These are phyloP conservation scores for Solanum rostratum DNA, from an alignment of 257 asterid species.

Conservation along the genomic window DNA sequence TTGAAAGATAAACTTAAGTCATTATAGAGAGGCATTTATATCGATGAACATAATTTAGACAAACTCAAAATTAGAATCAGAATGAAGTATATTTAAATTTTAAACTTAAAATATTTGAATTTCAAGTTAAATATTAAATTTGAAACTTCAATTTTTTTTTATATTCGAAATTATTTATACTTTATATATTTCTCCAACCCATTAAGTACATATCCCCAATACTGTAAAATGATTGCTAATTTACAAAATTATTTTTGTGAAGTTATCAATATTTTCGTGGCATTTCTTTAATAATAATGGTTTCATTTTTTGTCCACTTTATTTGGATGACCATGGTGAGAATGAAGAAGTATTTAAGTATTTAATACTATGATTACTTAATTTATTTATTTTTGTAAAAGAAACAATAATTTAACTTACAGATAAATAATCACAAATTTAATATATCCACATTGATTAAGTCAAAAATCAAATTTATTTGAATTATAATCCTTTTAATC, in stretches of 20 bases:
- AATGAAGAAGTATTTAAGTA: neutral
- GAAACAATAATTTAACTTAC: neutral
- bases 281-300: too few species aligned
- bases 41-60: neutral
- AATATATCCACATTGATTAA: neutral
- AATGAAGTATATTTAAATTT: neutral
- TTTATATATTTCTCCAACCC: neutral
- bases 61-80: neutral
- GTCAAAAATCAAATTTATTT: neutral
- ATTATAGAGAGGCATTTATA: neutral
- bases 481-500: neutral
- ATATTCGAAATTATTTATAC: neutral
- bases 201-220: neutral
- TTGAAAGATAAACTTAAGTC: neutral
- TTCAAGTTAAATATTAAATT: too few species aligned
- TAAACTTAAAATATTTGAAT: too few species aligned
- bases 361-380: neutral
- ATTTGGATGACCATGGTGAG: neutral
- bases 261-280: too few species aligned
- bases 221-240: too few species aligned
- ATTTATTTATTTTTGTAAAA: neutral
- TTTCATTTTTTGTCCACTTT: neutral
- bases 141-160: neutral
- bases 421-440: neutral
- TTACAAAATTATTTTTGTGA: too few species aligned